Percentiles rank a stretch among this genome's conserved stretches.
These are phyloP conservation scores for Fusarium abutilonis DNA, from an alignment of 2,329 filamentous ascomycete species.

Conservation along the genomic window DNA sequence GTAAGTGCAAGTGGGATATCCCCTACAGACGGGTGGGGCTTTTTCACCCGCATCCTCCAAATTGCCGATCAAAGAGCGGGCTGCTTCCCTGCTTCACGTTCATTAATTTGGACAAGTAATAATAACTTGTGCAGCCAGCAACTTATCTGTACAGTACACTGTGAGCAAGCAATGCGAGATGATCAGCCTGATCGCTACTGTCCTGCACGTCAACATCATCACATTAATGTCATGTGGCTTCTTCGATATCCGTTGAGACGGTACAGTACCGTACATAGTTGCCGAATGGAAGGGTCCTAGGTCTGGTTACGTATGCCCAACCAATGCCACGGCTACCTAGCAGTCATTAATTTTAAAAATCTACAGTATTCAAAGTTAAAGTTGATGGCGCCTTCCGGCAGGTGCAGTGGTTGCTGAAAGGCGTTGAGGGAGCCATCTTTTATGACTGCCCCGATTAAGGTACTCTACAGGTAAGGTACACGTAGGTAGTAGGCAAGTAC, in stretches of 20 bases:
- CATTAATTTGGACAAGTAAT: conserved; percentile 1
- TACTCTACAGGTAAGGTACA: not conserved
- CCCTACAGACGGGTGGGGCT: not conserved
- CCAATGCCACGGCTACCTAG: not conserved
- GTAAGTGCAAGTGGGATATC: not conserved
- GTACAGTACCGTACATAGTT: too few relatives aligned
- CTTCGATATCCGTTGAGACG: not conserved
- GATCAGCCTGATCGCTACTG: conserved; percentile 22
- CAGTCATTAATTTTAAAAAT: not conserved
- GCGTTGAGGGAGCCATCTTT: not conserved
- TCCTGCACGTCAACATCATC: conserved; percentile 15
- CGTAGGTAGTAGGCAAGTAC: not conserved
- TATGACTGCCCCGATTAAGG: too few relatives aligned
- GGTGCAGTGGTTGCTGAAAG: not conserved
- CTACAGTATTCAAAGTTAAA: not conserved
- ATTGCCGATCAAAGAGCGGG: conserved; percentile 14
- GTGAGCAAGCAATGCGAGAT: conserved; percentile 2
- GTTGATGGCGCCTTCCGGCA: not conserved
- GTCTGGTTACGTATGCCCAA: not conserved
- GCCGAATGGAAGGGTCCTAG: not conserved
- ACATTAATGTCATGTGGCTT: conserved; percentile 2
- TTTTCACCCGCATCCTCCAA: conserved; percentile 1
- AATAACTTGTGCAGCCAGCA: not conserved
- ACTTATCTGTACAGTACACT: not conserved
- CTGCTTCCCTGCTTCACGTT: conserved; percentile 2